These are phyloP conservation scores for Phytophthora sansomeana DNA, from an alignment of 352 stramenopile species.

Conservation along the genomic window DNA sequence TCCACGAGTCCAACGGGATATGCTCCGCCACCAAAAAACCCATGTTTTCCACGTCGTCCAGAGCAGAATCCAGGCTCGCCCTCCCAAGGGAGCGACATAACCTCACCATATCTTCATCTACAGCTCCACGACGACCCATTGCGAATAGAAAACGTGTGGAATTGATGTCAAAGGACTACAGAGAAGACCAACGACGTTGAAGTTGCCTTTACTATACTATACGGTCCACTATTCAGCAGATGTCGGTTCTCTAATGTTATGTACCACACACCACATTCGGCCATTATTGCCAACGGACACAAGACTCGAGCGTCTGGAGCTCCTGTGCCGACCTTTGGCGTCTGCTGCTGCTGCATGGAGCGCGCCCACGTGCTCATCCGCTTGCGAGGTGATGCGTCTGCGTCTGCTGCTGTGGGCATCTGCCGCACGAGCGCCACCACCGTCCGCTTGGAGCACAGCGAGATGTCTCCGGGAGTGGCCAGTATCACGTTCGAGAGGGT, in stretches of 20 bases:
- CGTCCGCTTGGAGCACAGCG: conserved; percentile 78
- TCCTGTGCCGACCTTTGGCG: conserved; percentile 7
- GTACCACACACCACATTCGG: background rate
- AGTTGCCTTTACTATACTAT: too few species aligned
- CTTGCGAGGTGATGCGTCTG: conserved; percentile 29
- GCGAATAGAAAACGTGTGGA: too few species aligned
- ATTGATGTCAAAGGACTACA: too few species aligned
- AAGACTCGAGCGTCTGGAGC: background rate
- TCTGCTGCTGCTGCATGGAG: conserved; percentile 42
- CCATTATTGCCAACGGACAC: background rate
- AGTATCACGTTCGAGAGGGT: conserved; percentile 84
- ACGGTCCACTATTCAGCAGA: too few species aligned
- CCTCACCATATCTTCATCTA: too few species aligned
- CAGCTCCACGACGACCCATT: too few species aligned
- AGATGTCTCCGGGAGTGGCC: conserved; percentile 76
- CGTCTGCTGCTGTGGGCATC: conserved; percentile 37
- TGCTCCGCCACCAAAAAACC: too few species aligned
- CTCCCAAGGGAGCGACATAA: too few species aligned
- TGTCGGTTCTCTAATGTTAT: background rate
- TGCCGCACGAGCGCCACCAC: conserved; percentile 65
- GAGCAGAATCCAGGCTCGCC: too few species aligned
- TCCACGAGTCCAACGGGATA: too few species aligned
- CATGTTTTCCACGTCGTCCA: too few species aligned
- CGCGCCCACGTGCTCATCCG: conserved; percentile 69
- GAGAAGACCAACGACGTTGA: too few species aligned